These are phyloP conservation scores for Cladophialophora bantiana DNA, from an alignment of 2,329 filamentous ascomycete genomes.

Conservation along the genomic window DNA sequence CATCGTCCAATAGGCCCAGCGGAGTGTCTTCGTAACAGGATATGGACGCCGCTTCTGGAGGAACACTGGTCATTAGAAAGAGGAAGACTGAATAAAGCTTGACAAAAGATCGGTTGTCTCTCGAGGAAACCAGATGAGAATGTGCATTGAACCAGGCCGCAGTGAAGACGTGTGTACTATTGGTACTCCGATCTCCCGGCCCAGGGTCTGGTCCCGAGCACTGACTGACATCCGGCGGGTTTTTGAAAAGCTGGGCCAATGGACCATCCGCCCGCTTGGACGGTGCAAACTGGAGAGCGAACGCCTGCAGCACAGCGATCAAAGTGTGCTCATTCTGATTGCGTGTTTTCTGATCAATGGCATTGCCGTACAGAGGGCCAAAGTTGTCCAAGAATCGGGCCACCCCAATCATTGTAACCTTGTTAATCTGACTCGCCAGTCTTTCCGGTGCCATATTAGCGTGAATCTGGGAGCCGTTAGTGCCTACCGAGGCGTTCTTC, in stretches of 20 bases:
- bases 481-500: constrained; percentile 8
- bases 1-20: constrained; percentile 22
- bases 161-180: constrained; percentile 22
- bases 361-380: constrained; percentile 28
- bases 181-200: constrained; percentile 7
- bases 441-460: constrained; percentile 12
- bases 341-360: constrained; percentile 23
- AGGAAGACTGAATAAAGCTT: constrained; percentile 31
- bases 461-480: background rate
- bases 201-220: background rate
- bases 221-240: background rate
- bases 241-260: constrained; percentile 2
- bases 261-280: constrained; percentile 13
- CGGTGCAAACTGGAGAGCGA: constrained; percentile 27
- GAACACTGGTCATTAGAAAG: constrained; percentile 29
- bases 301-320: constrained; percentile 29
- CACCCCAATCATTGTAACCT: constrained; percentile 31
- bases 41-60: constrained; percentile 17
- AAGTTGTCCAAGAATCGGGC: constrained; percentile 34
- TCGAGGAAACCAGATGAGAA: constrained; percentile 16
- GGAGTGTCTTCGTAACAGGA: constrained; percentile 4
- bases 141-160: constrained; percentile 30
- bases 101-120: constrained; percentile 24
- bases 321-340: constrained; percentile 26
- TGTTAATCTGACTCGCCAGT: constrained; percentile 22